Conservation (phyloP, 495 filamentous ascomycete genomes). For the Penicillium crystallinum region DNA sequence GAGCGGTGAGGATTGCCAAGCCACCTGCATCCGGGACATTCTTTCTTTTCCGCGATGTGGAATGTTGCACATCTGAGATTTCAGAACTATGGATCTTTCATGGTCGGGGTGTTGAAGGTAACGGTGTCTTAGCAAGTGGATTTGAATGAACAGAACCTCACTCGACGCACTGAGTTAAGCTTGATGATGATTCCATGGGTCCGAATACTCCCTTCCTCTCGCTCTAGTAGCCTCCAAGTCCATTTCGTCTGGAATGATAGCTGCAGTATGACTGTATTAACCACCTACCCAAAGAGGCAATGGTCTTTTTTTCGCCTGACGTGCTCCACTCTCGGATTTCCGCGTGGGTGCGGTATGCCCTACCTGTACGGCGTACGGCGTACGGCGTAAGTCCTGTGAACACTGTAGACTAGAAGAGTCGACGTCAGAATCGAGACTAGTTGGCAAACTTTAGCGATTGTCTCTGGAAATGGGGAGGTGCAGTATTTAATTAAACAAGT, state of each 20-base stretch:
- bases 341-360: conserved; percentile 8
- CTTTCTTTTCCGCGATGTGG: conserved; percentile 3
- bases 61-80: neutral
- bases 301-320: conserved; percentile 11
- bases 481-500: conserved; percentile 8
- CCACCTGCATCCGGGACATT: conserved; percentile 12
- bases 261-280: neutral
- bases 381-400: too few relatives aligned
- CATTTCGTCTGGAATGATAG: neutral
- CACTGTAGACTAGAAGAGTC: too few relatives aligned
- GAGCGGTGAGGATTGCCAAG: neutral
- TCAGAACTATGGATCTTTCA: too few relatives aligned
- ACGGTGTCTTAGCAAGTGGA: neutral
- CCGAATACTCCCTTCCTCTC: too few relatives aligned
- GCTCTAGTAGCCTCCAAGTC: neutral
- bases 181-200: neutral
- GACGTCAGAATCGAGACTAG: conserved; percentile 6
- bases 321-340: conserved; percentile 8
- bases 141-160: neutral
- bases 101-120: too few relatives aligned
- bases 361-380: too few relatives aligned
- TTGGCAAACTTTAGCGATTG: conserved; percentile 12
- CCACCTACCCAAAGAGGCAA: neutral
- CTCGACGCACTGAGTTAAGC: neutral
- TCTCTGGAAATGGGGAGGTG: neutral